These are phyloP conservation scores for Pseudognaphalium luteoalbum DNA, from an alignment of 129 eudicot genomes.

Conservation along the genomic window DNA sequence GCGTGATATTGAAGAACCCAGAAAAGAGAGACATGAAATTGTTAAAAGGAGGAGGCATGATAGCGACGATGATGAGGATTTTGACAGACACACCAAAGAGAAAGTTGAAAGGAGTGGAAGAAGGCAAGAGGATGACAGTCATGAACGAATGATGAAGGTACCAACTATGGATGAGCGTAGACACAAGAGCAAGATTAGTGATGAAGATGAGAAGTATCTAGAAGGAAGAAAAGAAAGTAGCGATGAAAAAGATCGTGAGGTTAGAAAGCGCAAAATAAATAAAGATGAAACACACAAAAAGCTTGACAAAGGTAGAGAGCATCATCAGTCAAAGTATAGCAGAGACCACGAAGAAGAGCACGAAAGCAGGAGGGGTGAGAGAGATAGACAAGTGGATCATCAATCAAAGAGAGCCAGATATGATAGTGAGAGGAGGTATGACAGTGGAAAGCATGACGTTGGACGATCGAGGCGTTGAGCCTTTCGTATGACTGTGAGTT, in stretches of 20 bases:
- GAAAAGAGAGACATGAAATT: constrained; percentile 1
- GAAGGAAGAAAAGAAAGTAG: constrained; percentile 36
- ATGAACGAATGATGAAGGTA: constrained; percentile 5
- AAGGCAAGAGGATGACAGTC: constrained; percentile 7
- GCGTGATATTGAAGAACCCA: constrained; percentile 22
- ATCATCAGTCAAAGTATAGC: constrained; percentile 30
- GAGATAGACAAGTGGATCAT: constrained; percentile 37
- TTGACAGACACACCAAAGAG: neutral
- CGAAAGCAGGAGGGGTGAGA: constrained; percentile 51
- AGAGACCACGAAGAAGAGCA: constrained; percentile 41
- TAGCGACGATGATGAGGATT: constrained; percentile 8
- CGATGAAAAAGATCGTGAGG: constrained; percentile 44
- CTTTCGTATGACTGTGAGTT: constrained; percentile 23
- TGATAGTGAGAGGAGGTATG: constrained; percentile 51
- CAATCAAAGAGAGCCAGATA: constrained; percentile 61
- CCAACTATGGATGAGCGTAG: constrained; percentile 23
- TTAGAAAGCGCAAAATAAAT: constrained; percentile 54
- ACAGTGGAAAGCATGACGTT: constrained; percentile 36
- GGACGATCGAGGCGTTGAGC: constrained; percentile 46
- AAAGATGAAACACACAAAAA: constrained; percentile 44
- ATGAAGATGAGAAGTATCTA: constrained; percentile 36
- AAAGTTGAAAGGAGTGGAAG: constrained; percentile 21
- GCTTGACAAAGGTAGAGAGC: constrained; percentile 32
- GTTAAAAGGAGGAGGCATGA: constrained; percentile 28
- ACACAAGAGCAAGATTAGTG: constrained; percentile 29